phyloP scores from a whole-genome alignment of 148 eudicot species.

The Arctostaphylos glauca region DNA sequence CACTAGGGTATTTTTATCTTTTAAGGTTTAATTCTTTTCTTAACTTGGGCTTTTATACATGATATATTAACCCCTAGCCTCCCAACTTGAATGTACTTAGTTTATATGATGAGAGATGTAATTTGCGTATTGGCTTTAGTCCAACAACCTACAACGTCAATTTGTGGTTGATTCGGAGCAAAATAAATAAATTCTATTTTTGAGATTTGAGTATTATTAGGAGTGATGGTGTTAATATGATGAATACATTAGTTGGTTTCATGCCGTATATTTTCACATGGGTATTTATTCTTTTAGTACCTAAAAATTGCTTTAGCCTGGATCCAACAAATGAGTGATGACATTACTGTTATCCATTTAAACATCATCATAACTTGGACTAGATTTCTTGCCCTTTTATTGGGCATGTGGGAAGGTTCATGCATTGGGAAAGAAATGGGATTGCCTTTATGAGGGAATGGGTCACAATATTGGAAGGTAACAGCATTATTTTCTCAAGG shows the following conservation, averaged over 20 bases:
- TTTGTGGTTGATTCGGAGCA: background rate
- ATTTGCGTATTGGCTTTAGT: background rate
- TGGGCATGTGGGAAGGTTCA: background rate
- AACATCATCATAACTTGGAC: background rate
- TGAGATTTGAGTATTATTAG: background rate
- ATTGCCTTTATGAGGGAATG: background rate
- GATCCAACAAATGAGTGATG: too few species aligned
- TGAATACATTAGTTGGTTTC: background rate
- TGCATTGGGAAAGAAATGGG: background rate
- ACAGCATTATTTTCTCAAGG: background rate
- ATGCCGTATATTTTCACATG: background rate
- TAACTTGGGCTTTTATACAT: too few species aligned
- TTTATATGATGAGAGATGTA: background rate
- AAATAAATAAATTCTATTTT: too few species aligned
- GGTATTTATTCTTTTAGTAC: background rate
- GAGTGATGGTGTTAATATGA: background rate
- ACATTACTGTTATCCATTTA: too few species aligned
- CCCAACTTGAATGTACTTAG: background rate
- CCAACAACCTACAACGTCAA: background rate
- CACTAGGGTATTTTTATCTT: too few species aligned
- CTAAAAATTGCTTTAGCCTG: too few species aligned
- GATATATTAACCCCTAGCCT: too few species aligned
- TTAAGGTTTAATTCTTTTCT: too few species aligned
- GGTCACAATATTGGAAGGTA: slow-evolving; percentile 9
- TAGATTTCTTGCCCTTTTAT: background rate